Percentiles rank a stretch among this genome's conserved stretches.
phyloP scores from a whole-genome alignment of 176 grass and related monocot species.

The Lolium multiflorum region DNA sequence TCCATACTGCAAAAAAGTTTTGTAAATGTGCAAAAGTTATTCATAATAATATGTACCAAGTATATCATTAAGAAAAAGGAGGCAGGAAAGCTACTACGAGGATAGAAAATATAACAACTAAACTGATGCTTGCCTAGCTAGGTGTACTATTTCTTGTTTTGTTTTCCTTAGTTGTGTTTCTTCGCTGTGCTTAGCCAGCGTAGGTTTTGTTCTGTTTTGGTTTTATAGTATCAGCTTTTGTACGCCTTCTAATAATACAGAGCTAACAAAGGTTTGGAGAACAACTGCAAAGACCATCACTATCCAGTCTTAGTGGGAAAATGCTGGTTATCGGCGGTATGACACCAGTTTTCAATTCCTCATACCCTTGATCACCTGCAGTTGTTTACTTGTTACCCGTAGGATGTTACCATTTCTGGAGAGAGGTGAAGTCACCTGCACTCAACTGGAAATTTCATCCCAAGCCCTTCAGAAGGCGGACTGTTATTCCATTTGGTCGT shows the following conservation, averaged over 20 bases:
- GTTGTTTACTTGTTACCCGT: no score
- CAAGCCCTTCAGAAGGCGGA: no score
- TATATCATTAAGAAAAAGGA: neutral
- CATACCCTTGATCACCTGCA: no score
- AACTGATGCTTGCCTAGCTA: neutral
- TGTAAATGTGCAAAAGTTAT: neutral
- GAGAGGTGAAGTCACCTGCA: no score
- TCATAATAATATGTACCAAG: neutral
- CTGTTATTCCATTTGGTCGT: no score
- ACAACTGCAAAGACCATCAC: neutral
- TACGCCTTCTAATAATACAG: neutral
- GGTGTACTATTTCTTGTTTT: neutral
- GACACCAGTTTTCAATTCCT: no score
- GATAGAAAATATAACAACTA: neutral
- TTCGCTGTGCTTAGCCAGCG: neutral
- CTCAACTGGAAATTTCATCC: no score
- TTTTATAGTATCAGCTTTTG: neutral
- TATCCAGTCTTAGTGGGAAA: no score
- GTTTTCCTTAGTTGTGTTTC: neutral
- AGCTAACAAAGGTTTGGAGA: neutral
- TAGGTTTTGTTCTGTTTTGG: neutral
- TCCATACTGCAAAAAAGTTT: conserved; percentile 41
- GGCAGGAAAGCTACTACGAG: neutral
- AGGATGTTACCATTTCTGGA: no score
- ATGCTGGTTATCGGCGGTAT: no score